Evolutionary conservation across 352 stramenopile genomes (phyloP), one percentile per base, ranked within the genome.

Genomic region (Pythium oligandrum): DNA sequence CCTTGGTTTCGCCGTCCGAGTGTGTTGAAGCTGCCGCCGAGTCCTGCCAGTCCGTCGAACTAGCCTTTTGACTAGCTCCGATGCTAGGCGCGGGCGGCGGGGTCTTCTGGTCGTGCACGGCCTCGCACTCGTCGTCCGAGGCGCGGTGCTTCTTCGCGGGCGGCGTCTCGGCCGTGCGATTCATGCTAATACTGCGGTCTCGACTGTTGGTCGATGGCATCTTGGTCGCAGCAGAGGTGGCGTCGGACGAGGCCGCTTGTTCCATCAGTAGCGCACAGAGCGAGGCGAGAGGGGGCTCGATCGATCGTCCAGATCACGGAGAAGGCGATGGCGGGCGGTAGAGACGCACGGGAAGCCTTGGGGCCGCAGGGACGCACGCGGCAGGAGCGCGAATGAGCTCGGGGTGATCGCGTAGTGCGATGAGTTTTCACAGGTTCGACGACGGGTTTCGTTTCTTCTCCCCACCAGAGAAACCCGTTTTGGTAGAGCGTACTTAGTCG

Each of bases 71-170:
- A 34, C 51, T 42, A 4, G 50, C 51, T 37, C 51, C 49, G 33
- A 57, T 57, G 17, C 8, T 7, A 6, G 40, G 5, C 6, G 33
- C 35, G 6, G 6, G 32, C 4, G 4, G 4, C 12, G 47, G 10
- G 8, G 47, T 4, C 53, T 56, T 42, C 8, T 26, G 4, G 47
- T 6, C 11, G 33, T 4, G 1, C 34, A 36, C 37, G 59, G 59
- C 39, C 38, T 91, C 81, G 61, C 72, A 71, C 47, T 92, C 76
- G 53, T 92, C 81, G 60, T 90, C 78, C 3, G 82, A 90, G 32
- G 82, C 62, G 32, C 82, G 76, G 51, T 92, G 82, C 64, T 92
- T 92, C 66, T 92, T 92, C 53, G 62, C 72, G 5, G 82, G 82
- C 11, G 82, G 82, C 40, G 76, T 57, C 54, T 63, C 59, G 4